Evolutionary conservation across 208 protist species (phyloP).

Genomic region (Porcisia hertigi): DNA sequence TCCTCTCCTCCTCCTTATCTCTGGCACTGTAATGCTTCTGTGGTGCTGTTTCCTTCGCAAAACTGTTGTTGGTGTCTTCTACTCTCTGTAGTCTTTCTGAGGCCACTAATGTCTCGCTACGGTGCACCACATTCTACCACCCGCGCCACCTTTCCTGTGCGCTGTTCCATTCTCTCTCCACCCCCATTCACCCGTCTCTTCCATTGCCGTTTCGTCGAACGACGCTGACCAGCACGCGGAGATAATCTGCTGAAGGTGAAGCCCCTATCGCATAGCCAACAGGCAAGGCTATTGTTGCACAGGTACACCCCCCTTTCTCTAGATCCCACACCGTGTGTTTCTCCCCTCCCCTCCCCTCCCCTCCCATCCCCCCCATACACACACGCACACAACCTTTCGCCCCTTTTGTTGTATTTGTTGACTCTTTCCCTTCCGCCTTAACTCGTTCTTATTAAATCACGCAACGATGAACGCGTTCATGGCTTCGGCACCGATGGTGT

Average conservation of each 20-base stretch:
- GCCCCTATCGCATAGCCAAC: background rate
- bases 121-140: background rate
- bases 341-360: no score
- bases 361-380: no score
- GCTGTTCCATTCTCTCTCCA: background rate
- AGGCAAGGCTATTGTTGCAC: no score
- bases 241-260: background rate
- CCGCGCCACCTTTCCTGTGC: background rate
- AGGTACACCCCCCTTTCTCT: background rate
- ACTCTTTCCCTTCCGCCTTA: background rate
- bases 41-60: background rate
- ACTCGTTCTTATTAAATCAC: background rate
- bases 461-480: conserved; percentile 23
- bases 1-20: background rate
- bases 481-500: conserved; percentile 21
- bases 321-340: no score
- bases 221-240: background rate
- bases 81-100: background rate
- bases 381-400: no score
- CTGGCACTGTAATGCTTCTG: background rate
- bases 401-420: background rate
- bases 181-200: background rate
- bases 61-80: background rate
- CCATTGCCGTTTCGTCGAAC: background rate
- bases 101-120: background rate